Percentiles rank a stretch among this genome's conserved stretches.
phyloP scores from a whole-genome alignment of 2,329 filamentous ascomycete species.

The Phaeosphaeria sp. region DNA sequence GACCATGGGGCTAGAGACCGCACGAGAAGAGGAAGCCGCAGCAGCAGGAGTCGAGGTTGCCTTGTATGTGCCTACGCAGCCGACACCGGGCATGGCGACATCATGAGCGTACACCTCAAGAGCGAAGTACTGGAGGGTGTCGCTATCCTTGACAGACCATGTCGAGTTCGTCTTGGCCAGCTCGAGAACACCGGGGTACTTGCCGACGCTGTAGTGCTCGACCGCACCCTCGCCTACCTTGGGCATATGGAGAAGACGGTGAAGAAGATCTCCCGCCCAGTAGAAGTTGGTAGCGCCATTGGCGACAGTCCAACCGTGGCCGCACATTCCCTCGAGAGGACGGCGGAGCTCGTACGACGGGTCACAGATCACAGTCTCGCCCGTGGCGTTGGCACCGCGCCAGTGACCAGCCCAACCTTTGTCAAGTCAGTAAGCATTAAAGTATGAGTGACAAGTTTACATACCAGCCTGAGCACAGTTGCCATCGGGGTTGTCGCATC shows the following conservation, averaged over 20 bases:
- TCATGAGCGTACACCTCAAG: conserved; percentile 72
- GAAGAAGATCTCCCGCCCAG: conserved; percentile 71
- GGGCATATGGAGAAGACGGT: conserved; percentile 70
- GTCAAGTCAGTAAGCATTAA: conserved; percentile 1
- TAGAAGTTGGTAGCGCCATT: conserved; percentile 63
- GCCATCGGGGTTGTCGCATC: conserved; percentile 71
- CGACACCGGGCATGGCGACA: conserved; percentile 66
- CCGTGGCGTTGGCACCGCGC: conserved; percentile 68
- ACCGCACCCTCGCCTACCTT: conserved; percentile 65
- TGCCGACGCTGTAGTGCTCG: conserved; percentile 68
- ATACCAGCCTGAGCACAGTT: conserved; percentile 60
- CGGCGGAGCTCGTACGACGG: conserved; percentile 65
- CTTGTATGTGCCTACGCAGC: conserved; percentile 60
- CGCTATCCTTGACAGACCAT: conserved; percentile 63
- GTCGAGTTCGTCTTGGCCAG: conserved; percentile 60
- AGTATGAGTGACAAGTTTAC: not conserved
- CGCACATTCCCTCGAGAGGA: conserved; percentile 66
- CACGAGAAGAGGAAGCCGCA: conserved; percentile 9
- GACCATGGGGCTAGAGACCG: conserved; percentile 4
- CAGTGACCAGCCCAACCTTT: conserved; percentile 71
- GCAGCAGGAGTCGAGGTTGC: conserved; percentile 13
- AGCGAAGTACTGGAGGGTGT: conserved; percentile 72
- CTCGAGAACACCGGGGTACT: conserved; percentile 62
- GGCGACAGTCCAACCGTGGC: conserved; percentile 67
- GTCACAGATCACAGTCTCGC: conserved; percentile 73